Percentiles rank a stretch among this genome's conserved stretches.
Conservation (phyloP, 768 basidiomycete species). For the Tylopilus intermedius region DNA sequence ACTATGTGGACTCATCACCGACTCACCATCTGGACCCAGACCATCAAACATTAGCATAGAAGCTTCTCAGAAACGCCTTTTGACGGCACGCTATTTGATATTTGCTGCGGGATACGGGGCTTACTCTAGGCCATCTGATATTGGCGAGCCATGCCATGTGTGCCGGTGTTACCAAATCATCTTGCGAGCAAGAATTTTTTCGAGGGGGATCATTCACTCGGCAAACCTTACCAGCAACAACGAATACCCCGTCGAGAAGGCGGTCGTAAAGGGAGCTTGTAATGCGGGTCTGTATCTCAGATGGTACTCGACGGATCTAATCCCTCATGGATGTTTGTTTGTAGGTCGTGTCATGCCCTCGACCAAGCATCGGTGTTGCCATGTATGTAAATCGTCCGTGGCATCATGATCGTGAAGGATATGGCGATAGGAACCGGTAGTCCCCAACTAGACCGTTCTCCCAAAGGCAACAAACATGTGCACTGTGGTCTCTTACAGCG, state of each 20-base stretch:
- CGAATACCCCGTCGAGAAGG: constrained; percentile 53
- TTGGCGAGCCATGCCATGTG: constrained; percentile 10
- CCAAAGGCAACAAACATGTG: neutral
- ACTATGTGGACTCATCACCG: constrained; percentile 48
- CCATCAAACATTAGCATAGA: constrained; percentile 33
- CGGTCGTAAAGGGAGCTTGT: constrained; percentile 54
- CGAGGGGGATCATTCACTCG: constrained; percentile 53
- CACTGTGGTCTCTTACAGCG: neutral
- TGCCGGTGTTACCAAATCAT: neutral
- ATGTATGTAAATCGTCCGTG: constrained; percentile 5
- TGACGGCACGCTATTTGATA: constrained; percentile 42
- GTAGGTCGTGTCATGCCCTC: constrained; percentile 23
- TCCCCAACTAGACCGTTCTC: constrained; percentile 4
- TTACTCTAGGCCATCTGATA: constrained; percentile 34
- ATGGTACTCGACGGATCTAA: neutral
- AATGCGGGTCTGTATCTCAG: constrained; percentile 38
- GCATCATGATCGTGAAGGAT: neutral
- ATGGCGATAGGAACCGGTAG: constrained; percentile 1
- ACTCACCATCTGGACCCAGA: constrained; percentile 36
- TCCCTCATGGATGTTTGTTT: neutral
- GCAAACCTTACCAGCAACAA: constrained; percentile 39
- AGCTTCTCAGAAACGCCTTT: constrained; percentile 30
- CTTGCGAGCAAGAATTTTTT: constrained; percentile 34
- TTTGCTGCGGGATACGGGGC: constrained; percentile 45
- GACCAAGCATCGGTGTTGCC: constrained; percentile 17